Base-by-base conservation (phyloP, 148 eudicot species). In the Fallopia convolvulus region DNA sequence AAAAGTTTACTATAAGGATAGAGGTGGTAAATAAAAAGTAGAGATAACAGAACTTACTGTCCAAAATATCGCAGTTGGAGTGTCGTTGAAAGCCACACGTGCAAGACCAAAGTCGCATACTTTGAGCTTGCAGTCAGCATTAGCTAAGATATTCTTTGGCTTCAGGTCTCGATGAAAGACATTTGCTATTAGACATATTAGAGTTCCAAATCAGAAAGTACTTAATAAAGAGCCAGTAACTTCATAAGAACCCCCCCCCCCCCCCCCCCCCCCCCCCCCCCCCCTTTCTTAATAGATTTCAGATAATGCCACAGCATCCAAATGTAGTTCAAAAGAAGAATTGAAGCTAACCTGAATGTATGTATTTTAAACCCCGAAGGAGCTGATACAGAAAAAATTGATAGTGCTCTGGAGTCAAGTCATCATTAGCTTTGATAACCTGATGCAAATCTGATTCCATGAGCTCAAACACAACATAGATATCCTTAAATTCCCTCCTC, bases 91-190 rank as follows among this genome's bases (percentile, higher is more conserved):
- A 74, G 99, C 97, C 32, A 95, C 99, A 78, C 99, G 84, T 73
- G 99, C 99, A 83, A 94, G 97, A 60, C 99, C 99, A 82, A 94
- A 94, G 85, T 94, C 99, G 78, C 97, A 92, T 18, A 94, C 92
- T 82, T 94, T 94, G 53, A 94, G 91, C 80, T 92, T 94, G 88
- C 99, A 95, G 74, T 95, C 97, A 66, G 99, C 99, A 88, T 95
- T 95, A 50, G 99, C 99, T 78, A 95, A 83, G 52, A 95, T 95
- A 77, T 95, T 95, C 82, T 95, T 95, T 50, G 99, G 99, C 78
- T 95, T 95, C 79, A 95, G 77, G 82, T 95, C 99, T 23, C 99
- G 91, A 76, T 95, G 99, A 77, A 89, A 95, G 61, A 94, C 99
- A 84, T 94, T 94, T 71, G 99, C 99, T 73, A 73, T 30, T 6